Evolutionary conservation across 1,284 basidiomycete species (phyloP).

Genomic region (Pseudozyma sp.): DNA sequence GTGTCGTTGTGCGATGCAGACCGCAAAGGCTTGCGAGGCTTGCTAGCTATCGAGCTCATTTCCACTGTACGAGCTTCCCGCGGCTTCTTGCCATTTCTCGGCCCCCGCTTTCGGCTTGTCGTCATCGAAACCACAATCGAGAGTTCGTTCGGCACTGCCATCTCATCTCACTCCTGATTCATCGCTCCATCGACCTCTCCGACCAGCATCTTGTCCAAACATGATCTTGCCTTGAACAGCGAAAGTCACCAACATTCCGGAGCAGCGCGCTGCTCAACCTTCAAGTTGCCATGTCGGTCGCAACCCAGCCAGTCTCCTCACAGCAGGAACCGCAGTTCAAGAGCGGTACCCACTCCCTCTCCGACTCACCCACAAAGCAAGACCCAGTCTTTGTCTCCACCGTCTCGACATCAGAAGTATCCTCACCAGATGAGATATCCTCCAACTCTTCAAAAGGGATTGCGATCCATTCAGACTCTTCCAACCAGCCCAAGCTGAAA

Average conservation of each 20-base stretch:
- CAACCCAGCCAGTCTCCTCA: constrained; percentile 6
- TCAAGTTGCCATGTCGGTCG: constrained; percentile 18
- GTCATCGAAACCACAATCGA: neutral
- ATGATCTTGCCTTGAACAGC: constrained; percentile 1
- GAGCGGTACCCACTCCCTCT: neutral
- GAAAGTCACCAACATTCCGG: neutral
- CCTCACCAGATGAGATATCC: constrained; percentile 23
- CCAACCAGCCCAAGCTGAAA: constrained; percentile 32
- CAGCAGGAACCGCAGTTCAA: constrained; percentile 3
- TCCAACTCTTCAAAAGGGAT: constrained; percentile 21
- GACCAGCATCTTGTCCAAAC: neutral
- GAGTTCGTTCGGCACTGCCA: neutral
- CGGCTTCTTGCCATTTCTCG: too few species aligned
- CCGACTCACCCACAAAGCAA: constrained; percentile 21
- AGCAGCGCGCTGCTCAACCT: constrained; percentile 1
- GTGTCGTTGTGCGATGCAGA: neutral
- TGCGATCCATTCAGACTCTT: constrained; percentile 9
- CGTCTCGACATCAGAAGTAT: constrained; percentile 10
- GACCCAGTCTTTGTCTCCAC: constrained; percentile 12
- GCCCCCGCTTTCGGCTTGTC: neutral
- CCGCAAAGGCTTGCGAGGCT: too few species aligned
- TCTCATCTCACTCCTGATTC: too few species aligned
- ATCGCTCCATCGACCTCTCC: too few species aligned
- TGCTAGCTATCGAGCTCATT: too few species aligned
- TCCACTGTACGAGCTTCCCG: too few species aligned